These are phyloP conservation scores for Penicillium bialowiezense DNA, from an alignment of 495 filamentous ascomycete species.

Conservation along the genomic window DNA sequence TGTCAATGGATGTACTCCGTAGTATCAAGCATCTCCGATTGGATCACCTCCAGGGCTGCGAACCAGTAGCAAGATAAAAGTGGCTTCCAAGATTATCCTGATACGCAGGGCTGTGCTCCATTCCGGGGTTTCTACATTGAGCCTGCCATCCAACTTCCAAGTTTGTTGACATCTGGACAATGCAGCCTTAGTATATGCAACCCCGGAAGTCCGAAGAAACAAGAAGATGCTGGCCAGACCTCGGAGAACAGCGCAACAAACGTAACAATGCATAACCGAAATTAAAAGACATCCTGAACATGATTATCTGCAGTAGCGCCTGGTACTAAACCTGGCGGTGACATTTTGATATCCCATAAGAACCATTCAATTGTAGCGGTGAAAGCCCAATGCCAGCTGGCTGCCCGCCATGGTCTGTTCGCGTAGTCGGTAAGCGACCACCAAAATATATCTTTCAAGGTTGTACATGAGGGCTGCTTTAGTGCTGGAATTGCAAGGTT, in stretches of 20 bases:
- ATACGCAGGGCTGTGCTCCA: too few species aligned
- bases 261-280: slow-evolving; percentile 3
- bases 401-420: background rate
- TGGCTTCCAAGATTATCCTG: slow-evolving; percentile 18
- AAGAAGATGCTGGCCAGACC: background rate
- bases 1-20: background rate
- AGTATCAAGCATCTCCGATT: slow-evolving; percentile 8
- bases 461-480: too few species aligned
- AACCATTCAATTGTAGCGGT: slow-evolving; percentile 22
- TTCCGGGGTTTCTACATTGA: too few species aligned
- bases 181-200: background rate
- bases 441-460: background rate
- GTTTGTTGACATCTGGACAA: slow-evolving; percentile 6
- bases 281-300: background rate
- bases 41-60: slow-evolving; percentile 8
- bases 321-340: slow-evolving; percentile 27
- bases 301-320: slow-evolving; percentile 26
- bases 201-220: background rate
- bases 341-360: slow-evolving; percentile 18
- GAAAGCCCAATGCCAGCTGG: slow-evolving; percentile 8
- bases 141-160: too few species aligned
- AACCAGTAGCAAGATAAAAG: slow-evolving; percentile 15
- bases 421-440: background rate
- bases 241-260: background rate
- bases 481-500: background rate